A percentile compares a stretch with the other conserved stretches of the same genome.
Evolutionary conservation across 345 rosid species (phyloP).

Genomic region (Heritiera littoralis): DNA sequence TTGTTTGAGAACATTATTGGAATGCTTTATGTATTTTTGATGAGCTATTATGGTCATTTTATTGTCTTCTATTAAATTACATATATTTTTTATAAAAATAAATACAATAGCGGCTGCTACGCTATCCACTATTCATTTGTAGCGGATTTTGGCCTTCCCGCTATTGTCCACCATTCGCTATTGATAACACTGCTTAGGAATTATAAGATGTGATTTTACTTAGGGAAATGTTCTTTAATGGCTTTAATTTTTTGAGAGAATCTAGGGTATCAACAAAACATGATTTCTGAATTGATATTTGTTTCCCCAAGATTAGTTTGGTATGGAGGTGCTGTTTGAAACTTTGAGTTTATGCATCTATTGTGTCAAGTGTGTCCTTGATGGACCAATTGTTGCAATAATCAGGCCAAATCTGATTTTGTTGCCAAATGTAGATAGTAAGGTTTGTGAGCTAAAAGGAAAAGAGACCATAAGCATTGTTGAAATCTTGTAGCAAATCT

Average conservation of each 20-base stretch:
- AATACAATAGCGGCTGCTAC: too few species aligned
- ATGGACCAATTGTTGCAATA: neutral
- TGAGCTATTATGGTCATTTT: too few species aligned
- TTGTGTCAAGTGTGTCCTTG: neutral
- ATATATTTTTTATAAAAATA: too few species aligned
- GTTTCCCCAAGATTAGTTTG: neutral
- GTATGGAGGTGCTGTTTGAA: neutral
- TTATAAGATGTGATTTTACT: conserved; percentile 1
- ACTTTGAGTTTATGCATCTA: neutral
- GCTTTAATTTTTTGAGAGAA: neutral
- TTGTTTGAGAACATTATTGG: too few species aligned
- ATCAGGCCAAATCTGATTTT: neutral
- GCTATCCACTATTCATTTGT: too few species aligned
- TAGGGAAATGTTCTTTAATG: neutral
- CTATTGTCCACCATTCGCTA: too few species aligned
- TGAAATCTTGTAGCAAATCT: neutral
- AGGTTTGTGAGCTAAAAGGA: conserved; percentile 1
- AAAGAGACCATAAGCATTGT: neutral
- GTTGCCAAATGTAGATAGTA: neutral
- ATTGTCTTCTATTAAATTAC: too few species aligned
- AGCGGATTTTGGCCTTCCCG: too few species aligned
- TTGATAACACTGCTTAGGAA: neutral
- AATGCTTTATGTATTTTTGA: too few species aligned
- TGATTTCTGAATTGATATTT: neutral
- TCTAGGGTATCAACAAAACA: neutral